Base-by-base conservation (phyloP, 306 rosid genomes). In the Cicer yamashitae region DNA sequence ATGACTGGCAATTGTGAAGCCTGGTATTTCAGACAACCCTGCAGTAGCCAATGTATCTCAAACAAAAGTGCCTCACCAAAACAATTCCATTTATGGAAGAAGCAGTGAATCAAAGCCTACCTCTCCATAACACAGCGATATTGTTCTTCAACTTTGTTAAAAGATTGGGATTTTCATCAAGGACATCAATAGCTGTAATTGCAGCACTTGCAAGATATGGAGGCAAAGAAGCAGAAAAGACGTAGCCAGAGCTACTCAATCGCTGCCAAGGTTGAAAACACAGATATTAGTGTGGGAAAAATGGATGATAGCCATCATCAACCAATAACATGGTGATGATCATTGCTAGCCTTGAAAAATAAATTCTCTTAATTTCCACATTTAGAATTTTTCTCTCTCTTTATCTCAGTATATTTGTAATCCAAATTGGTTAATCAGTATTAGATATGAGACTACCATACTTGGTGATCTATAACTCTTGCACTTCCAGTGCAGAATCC, bases 401-500 rank as follows among this genome's bases (percentile, higher is more conserved):
- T 22, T 69, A 34, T n/a, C 65, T 7, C 13, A 11, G 54, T 44
- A 58, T 64, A 20, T 47, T 51, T 14, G 30, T 34, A 77, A 54
- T 54, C 77, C 41, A 80, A 63, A 37, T 77, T 77, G 50, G 57
- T 65, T 67, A 41, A 83, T 81, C 67, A 52, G 37, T 63, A 83
- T 81, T 65, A 43, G 67, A 48, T 18, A 78, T 40, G 71, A 73
- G n/a, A 81, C 22, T 73, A 70, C 75, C 93, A 72, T 82, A 96
- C 99, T 74, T 96, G 99, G 90, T 96, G 99, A 77, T 96, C 99
- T 67, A 93, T 89, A 74, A 96, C 98, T 81, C 97, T 84, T 66
- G 97, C 83, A 79, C 82, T 96, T 82, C 98, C 99, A 0, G 97
- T 96, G 92, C 99, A 92, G 87, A 96, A 96, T 76, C 99, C 99